A percentile compares a stretch with the other conserved stretches of the same genome.
These are phyloP conservation scores for Apiospora hydei DNA, from an alignment of 2,329 filamentous ascomycete genomes.

Conservation along the genomic window DNA sequence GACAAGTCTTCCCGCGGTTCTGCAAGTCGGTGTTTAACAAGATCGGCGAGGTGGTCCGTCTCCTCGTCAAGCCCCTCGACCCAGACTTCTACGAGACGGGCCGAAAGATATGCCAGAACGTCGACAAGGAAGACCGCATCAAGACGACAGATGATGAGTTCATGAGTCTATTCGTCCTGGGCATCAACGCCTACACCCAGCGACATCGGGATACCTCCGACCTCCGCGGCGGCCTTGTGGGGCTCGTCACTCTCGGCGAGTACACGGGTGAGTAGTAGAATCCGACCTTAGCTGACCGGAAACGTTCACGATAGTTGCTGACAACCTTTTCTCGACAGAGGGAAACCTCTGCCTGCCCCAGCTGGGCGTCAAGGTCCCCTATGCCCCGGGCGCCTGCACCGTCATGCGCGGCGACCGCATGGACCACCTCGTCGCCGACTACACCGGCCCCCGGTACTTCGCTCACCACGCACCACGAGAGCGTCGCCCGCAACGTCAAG, in stretches of 20 bases:
- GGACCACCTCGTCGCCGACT: constrained; percentile 29
- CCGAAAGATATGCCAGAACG: neutral
- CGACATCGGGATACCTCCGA: constrained; percentile 27
- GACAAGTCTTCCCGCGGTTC: neutral
- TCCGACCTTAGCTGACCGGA: neutral
- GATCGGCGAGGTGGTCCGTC: constrained; percentile 22
- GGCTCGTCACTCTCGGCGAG: constrained; percentile 25
- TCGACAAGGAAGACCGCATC: neutral
- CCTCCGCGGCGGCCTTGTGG: constrained; percentile 24
- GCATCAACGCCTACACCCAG: constrained; percentile 22
- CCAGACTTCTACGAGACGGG: constrained; percentile 20
- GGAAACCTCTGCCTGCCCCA: constrained; percentile 28
- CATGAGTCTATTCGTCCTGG: constrained; percentile 19
- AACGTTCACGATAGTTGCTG: neutral
- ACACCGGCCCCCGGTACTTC: constrained; percentile 27
- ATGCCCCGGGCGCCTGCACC: constrained; percentile 28
- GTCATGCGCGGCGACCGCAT: constrained; percentile 27
- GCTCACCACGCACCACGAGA: constrained; percentile 30
- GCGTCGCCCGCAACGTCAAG: neutral
- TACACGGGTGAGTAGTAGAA: constrained; percentile 14
- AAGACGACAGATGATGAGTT: constrained; percentile 9
- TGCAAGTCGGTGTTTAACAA: constrained; percentile 24
- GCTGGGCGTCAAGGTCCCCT: constrained; percentile 28
- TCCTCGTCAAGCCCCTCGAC: constrained; percentile 26
- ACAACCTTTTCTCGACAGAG: neutral